Base-by-base conservation (phyloP, 805 yeast species). In the Kodamaea fukazawae region DNA sequence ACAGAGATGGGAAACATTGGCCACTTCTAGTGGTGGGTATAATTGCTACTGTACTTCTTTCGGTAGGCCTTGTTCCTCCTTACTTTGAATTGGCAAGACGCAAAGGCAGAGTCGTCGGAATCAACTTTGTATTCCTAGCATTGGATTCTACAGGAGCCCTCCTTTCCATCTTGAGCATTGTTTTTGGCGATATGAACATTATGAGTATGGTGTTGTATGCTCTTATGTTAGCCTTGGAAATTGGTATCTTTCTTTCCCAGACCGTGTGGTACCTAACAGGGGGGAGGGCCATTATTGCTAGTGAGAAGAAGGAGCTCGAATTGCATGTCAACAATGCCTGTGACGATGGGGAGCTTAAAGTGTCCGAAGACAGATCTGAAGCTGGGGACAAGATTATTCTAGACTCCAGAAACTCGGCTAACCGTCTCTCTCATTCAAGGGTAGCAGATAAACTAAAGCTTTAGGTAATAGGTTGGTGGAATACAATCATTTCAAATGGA, bases 21-120 rank as follows among this genome's bases (percentile, higher is more conserved):
- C 96, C 97, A 2, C 71, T 80, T 50, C 60, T 88, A 22, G 71
- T 90, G 20, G 75, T 89, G 50, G 97, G 97, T 9, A 75, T 86
- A 20, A 45, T 87, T 12, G 96, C 97, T 0, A 78, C 93, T 1
- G 68, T 90, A 0, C 57, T 86, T 13, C 65, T 91, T 6, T 93
- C 85, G 0, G 55, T 75, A 2, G 98, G 98, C 0, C 69, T 91
- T 26, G 47, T 91, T 0, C 97, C 97, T 0, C 96, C 97, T 4
- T 91, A 90, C 57, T 80, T 79, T 50, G 97, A 91, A 57, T 64
- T 91, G 17, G 75, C 79, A 23, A 86, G 86, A 53, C 72, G 96
- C 46, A 60, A 77, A 37, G 97, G 97, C 1, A 65, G 84, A 26
- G 97, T 91, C 2, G 79, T 89, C 3, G 98, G 98, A 0, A 83